phyloP scores from a whole-genome alignment of 371 early-diverging fungal genomes.

The Mortierella sp. region DNA sequence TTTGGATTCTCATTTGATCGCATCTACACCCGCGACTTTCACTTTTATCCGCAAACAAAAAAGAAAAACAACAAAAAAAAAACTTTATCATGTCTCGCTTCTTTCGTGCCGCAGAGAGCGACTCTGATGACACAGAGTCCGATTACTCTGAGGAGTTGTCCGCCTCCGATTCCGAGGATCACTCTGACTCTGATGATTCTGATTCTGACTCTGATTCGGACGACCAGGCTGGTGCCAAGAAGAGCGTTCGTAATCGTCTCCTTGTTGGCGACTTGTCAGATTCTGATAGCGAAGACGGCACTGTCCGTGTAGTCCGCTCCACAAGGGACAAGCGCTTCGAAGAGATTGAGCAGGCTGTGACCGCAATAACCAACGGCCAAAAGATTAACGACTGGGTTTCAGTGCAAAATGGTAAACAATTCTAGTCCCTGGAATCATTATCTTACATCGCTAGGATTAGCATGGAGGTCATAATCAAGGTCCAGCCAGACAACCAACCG shows the following conservation, averaged over 20 bases:
- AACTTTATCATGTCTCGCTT: constrained; percentile 65
- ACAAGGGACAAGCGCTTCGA: constrained; percentile 90
- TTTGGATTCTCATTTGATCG: not conserved
- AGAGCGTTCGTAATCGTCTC: constrained; percentile 59
- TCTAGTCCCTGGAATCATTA: not conserved
- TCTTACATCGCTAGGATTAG: not conserved
- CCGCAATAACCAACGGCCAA: constrained; percentile 78
- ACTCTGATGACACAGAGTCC: constrained; percentile 60
- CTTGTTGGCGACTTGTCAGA: constrained; percentile 60
- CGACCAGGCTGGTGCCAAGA: constrained; percentile 59
- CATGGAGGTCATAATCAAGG: no score
- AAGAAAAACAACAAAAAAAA: not conserved
- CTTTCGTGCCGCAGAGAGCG: constrained; percentile 63
- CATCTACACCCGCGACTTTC: not conserved
- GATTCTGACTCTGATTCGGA: constrained; percentile 50
- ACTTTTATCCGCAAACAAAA: not conserved
- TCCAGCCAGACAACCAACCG: no score
- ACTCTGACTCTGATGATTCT: constrained; percentile 41
- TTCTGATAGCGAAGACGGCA: constrained; percentile 80
- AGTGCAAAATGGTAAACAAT: constrained; percentile 78
- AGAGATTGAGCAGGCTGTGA: constrained; percentile 72
- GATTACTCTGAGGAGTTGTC: constrained; percentile 55
- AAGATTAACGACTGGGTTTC: constrained; percentile 94
- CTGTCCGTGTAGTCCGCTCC: constrained; percentile 81
- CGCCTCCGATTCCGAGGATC: constrained; percentile 50